These are phyloP conservation scores for Metschnikowia arizonensis DNA, from an alignment of 805 yeast species.

Conservation along the genomic window DNA sequence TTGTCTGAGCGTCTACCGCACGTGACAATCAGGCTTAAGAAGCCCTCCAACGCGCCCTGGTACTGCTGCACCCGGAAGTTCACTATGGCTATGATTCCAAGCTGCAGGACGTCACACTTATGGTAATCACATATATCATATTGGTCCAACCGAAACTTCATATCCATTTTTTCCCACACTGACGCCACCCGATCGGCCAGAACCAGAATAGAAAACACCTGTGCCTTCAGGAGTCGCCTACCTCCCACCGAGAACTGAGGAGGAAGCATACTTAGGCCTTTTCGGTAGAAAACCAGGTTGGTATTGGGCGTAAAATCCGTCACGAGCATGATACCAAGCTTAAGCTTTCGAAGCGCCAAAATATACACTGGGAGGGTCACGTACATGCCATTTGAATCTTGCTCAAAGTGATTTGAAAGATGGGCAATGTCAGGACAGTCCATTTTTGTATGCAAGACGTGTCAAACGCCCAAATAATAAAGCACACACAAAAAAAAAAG, in stretches of 20 bases:
- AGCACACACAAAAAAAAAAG: no score
- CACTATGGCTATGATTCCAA: constrained; percentile 7
- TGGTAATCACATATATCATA: constrained; percentile 1
- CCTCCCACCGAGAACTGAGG: constrained; percentile 6
- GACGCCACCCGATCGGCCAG: background rate
- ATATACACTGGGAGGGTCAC: constrained; percentile 14
- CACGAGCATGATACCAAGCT: constrained; percentile 13
- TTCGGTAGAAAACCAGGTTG: constrained; percentile 8
- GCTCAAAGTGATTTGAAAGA: background rate
- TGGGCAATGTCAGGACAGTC: no score
- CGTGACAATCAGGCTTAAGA: constrained; percentile 6
- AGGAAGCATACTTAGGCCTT: constrained; percentile 5
- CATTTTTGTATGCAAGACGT: no score
- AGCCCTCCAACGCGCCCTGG: constrained; percentile 12
- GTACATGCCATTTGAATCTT: background rate
- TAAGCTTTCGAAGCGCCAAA: constrained; percentile 10
- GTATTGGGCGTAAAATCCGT: constrained; percentile 17
- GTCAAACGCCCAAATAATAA: no score
- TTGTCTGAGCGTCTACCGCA: background rate
- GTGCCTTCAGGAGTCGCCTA: background rate
- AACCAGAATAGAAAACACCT: constrained; percentile 12
- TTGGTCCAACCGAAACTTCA: constrained; percentile 1
- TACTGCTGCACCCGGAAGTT: constrained; percentile 7
- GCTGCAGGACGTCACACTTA: constrained; percentile 6
- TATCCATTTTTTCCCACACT: constrained; percentile 7